Base-by-base conservation (phyloP, 192 early-diverging fungal genomes). In the Linnemannia schmuckeri region DNA sequence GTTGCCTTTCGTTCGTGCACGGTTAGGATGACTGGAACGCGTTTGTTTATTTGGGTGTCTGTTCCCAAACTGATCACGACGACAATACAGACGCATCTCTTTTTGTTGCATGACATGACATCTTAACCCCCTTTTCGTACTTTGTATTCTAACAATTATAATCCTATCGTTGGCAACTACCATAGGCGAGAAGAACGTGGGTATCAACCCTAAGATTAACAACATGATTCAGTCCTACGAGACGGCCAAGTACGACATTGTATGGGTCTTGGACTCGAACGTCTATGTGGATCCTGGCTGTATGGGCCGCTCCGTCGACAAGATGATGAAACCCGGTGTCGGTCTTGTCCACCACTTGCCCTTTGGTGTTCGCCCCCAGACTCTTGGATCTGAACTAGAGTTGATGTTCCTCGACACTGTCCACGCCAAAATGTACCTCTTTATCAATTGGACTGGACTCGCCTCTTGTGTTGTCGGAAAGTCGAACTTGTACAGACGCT, bases 201-300 rank as follows among this genome's bases (percentile, higher is more conserved):
- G 97, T 49, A 94, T 96, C 70, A 99, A 99, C 88, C 98, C 98
- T 24, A 99, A 99, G 88, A 94, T 99, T 81, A 97, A 97, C 90
- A 98, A 98, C 91, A 91, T 99, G 92, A 87, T 97, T 30, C 93
- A 94, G 70, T 95, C 95, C 13, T 98, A 96, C 87, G 90, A 94
- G 54, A 87, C 88, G 30, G 93, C 96, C 10, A 93, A 95, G 78
- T 90, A 96, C 88, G 96, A 98, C 81, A 94, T 99, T 79, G 85
- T 99, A 44, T 99, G 98, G 98, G 96, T 98, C 79, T 92, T 95
- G 33, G 98, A 99, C 87, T 96, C 95, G 8, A 99, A 99, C 90
- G 94, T 99, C 12, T 92, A 90, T 74, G 94, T 96, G 3, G 93
- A 97, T 61, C 91, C 93, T 22, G 94, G 95, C 20, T 95, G 94